phyloP scores from a whole-genome alignment of 495 filamentous ascomycete species.

The Xylaria palmicola region DNA sequence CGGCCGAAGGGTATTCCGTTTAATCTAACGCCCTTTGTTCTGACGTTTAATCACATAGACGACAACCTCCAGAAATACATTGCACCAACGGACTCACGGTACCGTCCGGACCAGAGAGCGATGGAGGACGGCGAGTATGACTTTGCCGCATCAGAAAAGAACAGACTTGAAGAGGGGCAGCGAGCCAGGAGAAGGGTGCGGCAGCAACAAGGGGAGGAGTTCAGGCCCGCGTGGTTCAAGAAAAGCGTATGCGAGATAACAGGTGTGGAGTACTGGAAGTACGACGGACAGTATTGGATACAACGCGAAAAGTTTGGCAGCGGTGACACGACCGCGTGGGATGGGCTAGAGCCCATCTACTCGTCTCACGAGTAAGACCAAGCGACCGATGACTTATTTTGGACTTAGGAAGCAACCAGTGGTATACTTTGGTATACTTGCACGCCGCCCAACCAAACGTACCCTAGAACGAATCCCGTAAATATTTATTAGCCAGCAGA shows the following conservation, averaged over 20 bases:
- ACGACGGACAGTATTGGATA: slow-evolving; percentile 85
- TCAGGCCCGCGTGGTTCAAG: slow-evolving; percentile 80
- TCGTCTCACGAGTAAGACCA: slow-evolving; percentile 18
- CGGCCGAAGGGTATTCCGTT: slow-evolving; percentile 87
- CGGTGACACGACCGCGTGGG: slow-evolving; percentile 46
- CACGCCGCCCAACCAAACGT: neutral
- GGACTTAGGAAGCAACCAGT: neutral
- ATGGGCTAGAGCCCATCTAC: slow-evolving; percentile 51
- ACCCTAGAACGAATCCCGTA: neutral
- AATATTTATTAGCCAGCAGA: slow-evolving; percentile 11
- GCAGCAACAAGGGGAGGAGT: slow-evolving; percentile 76
- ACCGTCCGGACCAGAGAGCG: slow-evolving; percentile 92
- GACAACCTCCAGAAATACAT: slow-evolving; percentile 69
- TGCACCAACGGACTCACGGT: slow-evolving; percentile 86
- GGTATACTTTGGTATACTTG: neutral
- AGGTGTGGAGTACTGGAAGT: slow-evolving; percentile 88
- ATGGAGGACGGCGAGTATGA: slow-evolving; percentile 99
- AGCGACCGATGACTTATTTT: neutral
- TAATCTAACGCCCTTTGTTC: slow-evolving; percentile 93
- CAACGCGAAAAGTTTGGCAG: slow-evolving; percentile 57
- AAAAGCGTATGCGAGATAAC: slow-evolving; percentile 71
- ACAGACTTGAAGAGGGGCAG: slow-evolving; percentile 92
- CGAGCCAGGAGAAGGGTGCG: slow-evolving; percentile 69
- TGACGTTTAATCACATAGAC: slow-evolving; percentile 87
- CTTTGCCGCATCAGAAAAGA: slow-evolving; percentile 89